Evolutionary conservation across 768 basidiomycete genomes (phyloP).

Genomic region (Tulasnella sp.): DNA sequence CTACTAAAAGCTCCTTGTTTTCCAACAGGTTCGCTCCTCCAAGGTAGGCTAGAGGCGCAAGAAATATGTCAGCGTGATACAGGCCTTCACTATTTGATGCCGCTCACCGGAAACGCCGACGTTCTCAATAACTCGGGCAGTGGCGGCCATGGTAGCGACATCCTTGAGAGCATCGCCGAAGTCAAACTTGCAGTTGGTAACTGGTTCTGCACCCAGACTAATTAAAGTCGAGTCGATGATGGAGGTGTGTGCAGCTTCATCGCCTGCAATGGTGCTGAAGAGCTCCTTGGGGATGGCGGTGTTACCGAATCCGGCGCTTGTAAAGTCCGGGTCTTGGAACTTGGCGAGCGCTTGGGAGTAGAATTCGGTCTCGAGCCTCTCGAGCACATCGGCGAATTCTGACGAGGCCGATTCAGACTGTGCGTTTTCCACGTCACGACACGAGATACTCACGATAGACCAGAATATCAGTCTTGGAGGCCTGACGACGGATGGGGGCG

Average conservation of each 20-base stretch:
- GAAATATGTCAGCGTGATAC: conserved; percentile 16
- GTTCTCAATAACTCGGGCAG: conserved; percentile 71
- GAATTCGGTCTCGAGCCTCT: conserved; percentile 66
- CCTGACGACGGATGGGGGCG: conserved; percentile 44
- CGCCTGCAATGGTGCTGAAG: conserved; percentile 54
- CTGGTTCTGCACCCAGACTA: conserved; percentile 52
- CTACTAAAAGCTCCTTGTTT: conserved; percentile 57
- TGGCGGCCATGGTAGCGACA: conserved; percentile 64
- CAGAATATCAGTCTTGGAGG: conserved; percentile 48
- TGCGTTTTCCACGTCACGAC: conserved; percentile 14
- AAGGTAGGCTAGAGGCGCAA: conserved; percentile 46
- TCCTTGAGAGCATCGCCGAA: conserved; percentile 60
- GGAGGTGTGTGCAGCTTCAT: conserved; percentile 60
- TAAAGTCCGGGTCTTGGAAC: conserved; percentile 63
- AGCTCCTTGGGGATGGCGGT: conserved; percentile 56
- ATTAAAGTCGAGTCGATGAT: conserved; percentile 43
- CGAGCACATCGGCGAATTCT: conserved; percentile 76
- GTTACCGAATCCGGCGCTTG: conserved; percentile 58
- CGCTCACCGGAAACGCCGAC: conserved; percentile 52
- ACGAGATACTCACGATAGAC: conserved; percentile 41
- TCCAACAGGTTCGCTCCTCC: conserved; percentile 63
- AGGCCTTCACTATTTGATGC: conserved; percentile 40
- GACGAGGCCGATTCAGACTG: neutral
- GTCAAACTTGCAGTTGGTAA: conserved; percentile 62
- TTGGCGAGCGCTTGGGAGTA: conserved; percentile 62